phyloP scores from a whole-genome alignment of 148 eudicot species.

The Vaccinium vitisidaea region DNA sequence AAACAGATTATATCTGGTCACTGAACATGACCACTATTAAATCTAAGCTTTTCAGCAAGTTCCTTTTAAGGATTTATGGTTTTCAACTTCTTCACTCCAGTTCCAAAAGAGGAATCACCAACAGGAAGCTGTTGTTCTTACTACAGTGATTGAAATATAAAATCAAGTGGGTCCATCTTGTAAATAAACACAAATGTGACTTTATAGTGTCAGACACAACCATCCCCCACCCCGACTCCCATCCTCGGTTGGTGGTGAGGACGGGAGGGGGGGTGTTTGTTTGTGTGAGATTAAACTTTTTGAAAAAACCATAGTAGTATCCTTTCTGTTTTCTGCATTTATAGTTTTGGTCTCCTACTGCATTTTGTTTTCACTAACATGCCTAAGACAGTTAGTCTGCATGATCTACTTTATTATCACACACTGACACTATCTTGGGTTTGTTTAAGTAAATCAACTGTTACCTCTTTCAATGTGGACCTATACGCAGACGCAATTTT shows the following conservation, averaged over 20 bases:
- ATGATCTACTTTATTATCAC: neutral
- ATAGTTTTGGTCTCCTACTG: neutral
- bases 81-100: neutral
- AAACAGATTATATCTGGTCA: neutral
- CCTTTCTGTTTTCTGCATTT: neutral
- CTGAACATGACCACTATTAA: neutral
- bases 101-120: neutral
- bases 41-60: neutral
- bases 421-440: neutral
- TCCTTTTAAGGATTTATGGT: neutral
- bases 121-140: constrained; percentile 7
- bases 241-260: too few species aligned
- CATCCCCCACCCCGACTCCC: neutral
- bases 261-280: too few species aligned
- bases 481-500: neutral
- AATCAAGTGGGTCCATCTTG: neutral
- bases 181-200: neutral
- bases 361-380: neutral
- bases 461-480: constrained; percentile 3
- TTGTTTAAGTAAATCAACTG: neutral
- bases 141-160: neutral
- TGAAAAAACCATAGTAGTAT: neutral
- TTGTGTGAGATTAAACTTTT: neutral
- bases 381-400: neutral
- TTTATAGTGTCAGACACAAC: neutral